Conservation (phyloP, 805 yeast genomes). For the Dipodascopsis tothii region DNA sequence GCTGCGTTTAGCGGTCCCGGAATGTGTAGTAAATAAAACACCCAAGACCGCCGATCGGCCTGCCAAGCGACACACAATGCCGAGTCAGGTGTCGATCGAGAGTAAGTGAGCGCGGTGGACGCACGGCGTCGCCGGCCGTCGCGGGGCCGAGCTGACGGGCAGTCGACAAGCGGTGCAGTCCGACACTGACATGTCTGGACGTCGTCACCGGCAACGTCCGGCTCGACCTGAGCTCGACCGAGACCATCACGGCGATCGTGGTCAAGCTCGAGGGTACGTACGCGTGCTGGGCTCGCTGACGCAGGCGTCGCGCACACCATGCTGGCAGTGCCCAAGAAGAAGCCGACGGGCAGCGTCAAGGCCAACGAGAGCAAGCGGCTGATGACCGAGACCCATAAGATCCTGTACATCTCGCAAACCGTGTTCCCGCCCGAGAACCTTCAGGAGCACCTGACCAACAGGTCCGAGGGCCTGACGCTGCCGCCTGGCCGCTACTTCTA, state of each 20-base stretch:
- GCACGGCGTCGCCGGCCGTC: neutral
- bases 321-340: slow-evolving; percentile 24
- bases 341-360: too few relatives aligned
- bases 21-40: too few relatives aligned
- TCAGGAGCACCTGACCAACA: slow-evolving; percentile 15
- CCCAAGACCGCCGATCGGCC: too few relatives aligned
- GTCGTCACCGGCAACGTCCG: slow-evolving; percentile 25
- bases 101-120: slow-evolving; percentile 3
- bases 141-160: neutral
- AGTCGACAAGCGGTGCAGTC: slow-evolving; percentile 17
- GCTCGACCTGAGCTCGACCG: slow-evolving; percentile 24
- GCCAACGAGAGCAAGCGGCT: slow-evolving; percentile 18
- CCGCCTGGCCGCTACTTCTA: slow-evolving; percentile 32
- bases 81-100: slow-evolving; percentile 9
- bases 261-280: slow-evolving; percentile 30
- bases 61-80: too few relatives aligned
- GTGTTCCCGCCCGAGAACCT: slow-evolving; percentile 33
- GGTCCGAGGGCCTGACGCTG: slow-evolving; percentile 29
- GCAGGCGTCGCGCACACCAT: slow-evolving; percentile 24
- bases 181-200: slow-evolving; percentile 26
- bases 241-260: slow-evolving; percentile 26
- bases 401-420: slow-evolving; percentile 28
- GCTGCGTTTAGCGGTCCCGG: too few relatives aligned
- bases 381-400: slow-evolving; percentile 24
- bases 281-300: neutral